Conservation (phyloP, 139 green algal genomes). For the Chlamydomonas urium region DNA sequence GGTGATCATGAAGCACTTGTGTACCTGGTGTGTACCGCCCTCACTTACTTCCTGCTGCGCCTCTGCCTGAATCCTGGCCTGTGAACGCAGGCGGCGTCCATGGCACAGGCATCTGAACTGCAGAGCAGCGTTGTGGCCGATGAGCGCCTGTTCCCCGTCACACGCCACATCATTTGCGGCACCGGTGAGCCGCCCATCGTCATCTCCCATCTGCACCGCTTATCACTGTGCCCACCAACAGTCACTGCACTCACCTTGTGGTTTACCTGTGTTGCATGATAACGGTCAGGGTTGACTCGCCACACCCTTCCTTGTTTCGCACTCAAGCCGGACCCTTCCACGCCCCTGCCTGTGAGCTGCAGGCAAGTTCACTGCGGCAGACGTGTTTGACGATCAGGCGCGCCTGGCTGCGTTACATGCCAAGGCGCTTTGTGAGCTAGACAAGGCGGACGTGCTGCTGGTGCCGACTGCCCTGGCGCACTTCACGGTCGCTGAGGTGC, state of each 20-base stretch:
- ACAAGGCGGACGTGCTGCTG: slow-evolving; percentile 60
- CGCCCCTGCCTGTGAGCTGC: not conserved
- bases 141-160: slow-evolving; percentile 61
- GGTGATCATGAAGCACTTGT: too few species aligned
- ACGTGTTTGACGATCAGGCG: slow-evolving; percentile 58
- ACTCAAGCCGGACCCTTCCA: too few species aligned
- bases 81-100: slow-evolving; percentile 3
- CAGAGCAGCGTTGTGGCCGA: slow-evolving; percentile 37
- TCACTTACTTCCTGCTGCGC: too few species aligned
- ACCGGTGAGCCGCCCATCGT: too few species aligned
- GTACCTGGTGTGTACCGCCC: too few species aligned
- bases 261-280: too few species aligned
- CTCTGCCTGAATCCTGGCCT: too few species aligned
- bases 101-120: not conserved
- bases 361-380: slow-evolving; percentile 49
- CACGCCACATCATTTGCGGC: slow-evolving; percentile 55
- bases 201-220: too few species aligned
- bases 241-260: too few species aligned
- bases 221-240: too few species aligned
- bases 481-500: slow-evolving; percentile 60
- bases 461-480: slow-evolving; percentile 73
- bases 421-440: slow-evolving; percentile 33
- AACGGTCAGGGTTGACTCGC: too few species aligned
- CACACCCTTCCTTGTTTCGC: too few species aligned
- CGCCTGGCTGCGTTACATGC: slow-evolving; percentile 33